Percentiles rank a stretch among this genome's conserved stretches.
Conservation (phyloP, 108 stramenopile genomes). For the Skeletonema potamos region DNA sequence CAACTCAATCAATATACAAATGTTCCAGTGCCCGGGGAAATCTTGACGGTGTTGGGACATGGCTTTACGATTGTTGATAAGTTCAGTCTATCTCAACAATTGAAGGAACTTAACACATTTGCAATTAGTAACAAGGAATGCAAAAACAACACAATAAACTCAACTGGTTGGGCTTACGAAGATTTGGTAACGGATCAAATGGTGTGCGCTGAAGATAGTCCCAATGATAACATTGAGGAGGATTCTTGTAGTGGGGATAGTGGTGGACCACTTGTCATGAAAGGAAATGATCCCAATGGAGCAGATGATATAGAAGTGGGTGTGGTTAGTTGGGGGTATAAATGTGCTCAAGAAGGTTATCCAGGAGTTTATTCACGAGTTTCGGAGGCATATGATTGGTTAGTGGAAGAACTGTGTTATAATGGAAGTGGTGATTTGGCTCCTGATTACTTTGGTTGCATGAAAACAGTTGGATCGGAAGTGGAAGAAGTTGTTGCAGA, state of each 20-base stretch:
- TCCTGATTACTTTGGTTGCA: neutral
- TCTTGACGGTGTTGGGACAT: neutral
- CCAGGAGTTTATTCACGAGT: constrained; percentile 69
- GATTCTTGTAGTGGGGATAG: constrained; percentile 3
- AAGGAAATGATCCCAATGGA: neutral
- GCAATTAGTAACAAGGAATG: constrained; percentile 13
- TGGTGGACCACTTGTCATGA: constrained; percentile 4
- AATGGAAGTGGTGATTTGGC: neutral
- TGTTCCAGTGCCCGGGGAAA: neutral
- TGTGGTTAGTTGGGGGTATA: constrained; percentile 16
- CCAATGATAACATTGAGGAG: neutral
- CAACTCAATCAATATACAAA: neutral
- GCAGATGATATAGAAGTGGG: constrained; percentile 8
- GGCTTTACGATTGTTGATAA: neutral
- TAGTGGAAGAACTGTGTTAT: too few relatives aligned
- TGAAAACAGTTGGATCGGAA: too few relatives aligned
- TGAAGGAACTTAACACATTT: neutral
- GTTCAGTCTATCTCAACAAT: neutral
- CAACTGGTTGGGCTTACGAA: neutral
- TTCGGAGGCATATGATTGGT: constrained; percentile 50
- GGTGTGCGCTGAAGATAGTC: constrained; percentile 34
- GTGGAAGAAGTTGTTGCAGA: too few relatives aligned
- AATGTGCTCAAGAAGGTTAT: constrained; percentile 23
- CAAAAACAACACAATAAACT: neutral
- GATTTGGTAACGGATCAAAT: constrained; percentile 36